Percentiles rank a stretch among this genome's conserved stretches.
phyloP scores from a whole-genome alignment of 2,329 filamentous ascomycete genomes.

The Talaromyces sp. region DNA sequence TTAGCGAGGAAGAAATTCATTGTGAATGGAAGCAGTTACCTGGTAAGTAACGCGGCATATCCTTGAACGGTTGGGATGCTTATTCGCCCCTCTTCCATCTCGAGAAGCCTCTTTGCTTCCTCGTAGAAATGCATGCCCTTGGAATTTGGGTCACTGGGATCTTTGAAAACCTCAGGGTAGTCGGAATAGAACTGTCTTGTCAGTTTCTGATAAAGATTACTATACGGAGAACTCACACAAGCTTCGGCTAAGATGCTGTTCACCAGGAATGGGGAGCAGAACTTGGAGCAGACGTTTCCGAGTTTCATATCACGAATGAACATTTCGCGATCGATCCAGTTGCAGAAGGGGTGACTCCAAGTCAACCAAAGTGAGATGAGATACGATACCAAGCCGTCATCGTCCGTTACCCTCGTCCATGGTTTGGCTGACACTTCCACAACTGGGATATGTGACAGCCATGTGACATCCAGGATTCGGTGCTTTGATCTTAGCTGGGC shows the following conservation, averaged over 20 bases:
- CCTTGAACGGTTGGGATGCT: slow-evolving; percentile 27
- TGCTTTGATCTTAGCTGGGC: slow-evolving; percentile 1
- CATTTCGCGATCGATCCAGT: slow-evolving; percentile 27
- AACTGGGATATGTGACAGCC: slow-evolving; percentile 10
- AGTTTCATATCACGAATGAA: slow-evolving; percentile 32
- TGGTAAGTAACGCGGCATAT: slow-evolving; percentile 24
- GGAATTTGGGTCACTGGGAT: slow-evolving; percentile 15
- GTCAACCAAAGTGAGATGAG: slow-evolving; percentile 22
- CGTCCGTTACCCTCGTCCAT: slow-evolving; percentile 9
- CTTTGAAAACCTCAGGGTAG: slow-evolving; percentile 19
- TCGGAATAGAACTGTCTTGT: slow-evolving; percentile 23
- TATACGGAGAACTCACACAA: slow-evolving; percentile 19
- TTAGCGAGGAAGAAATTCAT: neutral
- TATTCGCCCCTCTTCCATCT: slow-evolving; percentile 25
- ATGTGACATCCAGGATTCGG: slow-evolving; percentile 10
- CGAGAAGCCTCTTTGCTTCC: slow-evolving; percentile 27
- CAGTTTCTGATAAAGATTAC: neutral
- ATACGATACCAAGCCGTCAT: slow-evolving; percentile 10
- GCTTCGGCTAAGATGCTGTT: slow-evolving; percentile 28
- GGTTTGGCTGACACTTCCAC: slow-evolving; percentile 9
- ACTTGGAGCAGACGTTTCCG: slow-evolving; percentile 19
- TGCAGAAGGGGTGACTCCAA: slow-evolving; percentile 25
- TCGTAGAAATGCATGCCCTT: slow-evolving; percentile 27
- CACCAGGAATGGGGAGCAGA: slow-evolving; percentile 32
- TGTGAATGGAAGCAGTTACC: slow-evolving; percentile 16